Evolutionary conservation across 2,329 filamentous ascomycete genomes (phyloP).

Genomic region (Calonectria pseudoturangicola): DNA sequence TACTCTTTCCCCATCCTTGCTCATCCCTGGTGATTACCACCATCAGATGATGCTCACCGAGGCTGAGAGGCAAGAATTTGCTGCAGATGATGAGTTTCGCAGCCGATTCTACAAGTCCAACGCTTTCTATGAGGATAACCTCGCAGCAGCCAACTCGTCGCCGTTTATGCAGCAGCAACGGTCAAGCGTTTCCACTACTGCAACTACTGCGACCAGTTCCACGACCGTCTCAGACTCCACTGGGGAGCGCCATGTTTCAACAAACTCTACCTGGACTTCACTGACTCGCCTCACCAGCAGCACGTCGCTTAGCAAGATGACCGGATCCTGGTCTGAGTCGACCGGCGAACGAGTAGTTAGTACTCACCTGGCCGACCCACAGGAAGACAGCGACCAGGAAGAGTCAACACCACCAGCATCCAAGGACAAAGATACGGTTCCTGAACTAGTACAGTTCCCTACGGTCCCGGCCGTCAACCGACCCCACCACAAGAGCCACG

Average conservation of each 20-base stretch:
- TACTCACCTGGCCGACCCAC: conserved; percentile 50
- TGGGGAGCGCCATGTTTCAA: conserved; percentile 72
- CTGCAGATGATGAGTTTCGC: conserved; percentile 59
- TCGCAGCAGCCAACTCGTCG: conserved; percentile 44
- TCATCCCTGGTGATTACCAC: conserved; percentile 76
- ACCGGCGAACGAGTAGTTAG: conserved; percentile 56
- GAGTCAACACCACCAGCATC: conserved; percentile 51
- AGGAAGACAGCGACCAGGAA: conserved; percentile 51
- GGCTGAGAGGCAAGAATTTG: conserved; percentile 52
- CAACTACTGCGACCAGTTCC: conserved; percentile 69
- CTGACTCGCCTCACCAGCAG: conserved; percentile 74
- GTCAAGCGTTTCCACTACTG: conserved; percentile 73
- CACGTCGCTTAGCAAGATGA: conserved; percentile 64
- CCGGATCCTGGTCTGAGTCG: conserved; percentile 56
- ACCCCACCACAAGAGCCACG: conserved; percentile 60
- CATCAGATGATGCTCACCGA: conserved; percentile 68
- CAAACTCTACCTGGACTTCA: conserved; percentile 71
- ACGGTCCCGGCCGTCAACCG: conserved; percentile 48
- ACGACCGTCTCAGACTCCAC: conserved; percentile 70
- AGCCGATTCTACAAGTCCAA: conserved; percentile 45
- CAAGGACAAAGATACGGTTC: conserved; percentile 59
- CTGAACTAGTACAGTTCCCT: conserved; percentile 59
- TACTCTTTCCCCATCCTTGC: conserved; percentile 75
- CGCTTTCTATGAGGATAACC: conserved; percentile 48
- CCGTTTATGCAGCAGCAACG: conserved; percentile 63